A percentile compares a stretch with the other conserved stretches of the same genome.
Conservation (phyloP, 768 basidiomycete genomes). For the Naganishia randhawae region DNA sequence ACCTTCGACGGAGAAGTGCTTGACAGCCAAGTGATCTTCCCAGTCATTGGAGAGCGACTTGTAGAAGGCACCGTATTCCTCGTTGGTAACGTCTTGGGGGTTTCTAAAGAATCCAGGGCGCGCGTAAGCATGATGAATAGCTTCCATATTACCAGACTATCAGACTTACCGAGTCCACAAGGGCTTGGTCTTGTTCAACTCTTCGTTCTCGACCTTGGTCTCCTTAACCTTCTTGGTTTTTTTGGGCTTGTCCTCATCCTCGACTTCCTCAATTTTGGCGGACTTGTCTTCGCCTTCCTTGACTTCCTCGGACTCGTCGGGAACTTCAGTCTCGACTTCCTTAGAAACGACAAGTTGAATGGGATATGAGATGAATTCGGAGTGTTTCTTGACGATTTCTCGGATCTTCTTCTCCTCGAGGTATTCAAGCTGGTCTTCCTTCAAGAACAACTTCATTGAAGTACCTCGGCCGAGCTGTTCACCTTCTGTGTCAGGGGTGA, state of each 20-base stretch:
- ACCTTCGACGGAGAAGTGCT: conserved; percentile 99
- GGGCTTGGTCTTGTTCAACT: conserved; percentile 99
- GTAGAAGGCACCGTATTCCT: conserved; percentile 96
- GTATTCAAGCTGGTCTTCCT: conserved; percentile 99
- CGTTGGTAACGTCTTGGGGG: conserved; percentile 82
- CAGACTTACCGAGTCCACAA: conserved; percentile 70
- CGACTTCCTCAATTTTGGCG: conserved; percentile 61
- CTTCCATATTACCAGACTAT: neutral
- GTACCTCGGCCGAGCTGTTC: conserved; percentile 88
- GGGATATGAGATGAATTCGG: conserved; percentile 99
- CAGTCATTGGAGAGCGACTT: conserved; percentile 99
- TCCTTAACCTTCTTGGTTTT: conserved; percentile 94
- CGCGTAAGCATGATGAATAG: neutral
- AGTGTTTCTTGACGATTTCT: conserved; percentile 99
- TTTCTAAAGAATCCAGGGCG: conserved; percentile 59
- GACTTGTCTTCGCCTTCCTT: conserved; percentile 63
- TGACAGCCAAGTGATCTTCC: conserved; percentile 99
- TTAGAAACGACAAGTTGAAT: conserved; percentile 98
- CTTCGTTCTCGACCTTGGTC: conserved; percentile 79
- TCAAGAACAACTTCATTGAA: conserved; percentile 70
- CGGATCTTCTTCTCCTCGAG: conserved; percentile 99
- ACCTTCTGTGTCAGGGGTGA: conserved; percentile 87
- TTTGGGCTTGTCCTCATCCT: conserved; percentile 79
- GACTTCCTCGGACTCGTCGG: conserved; percentile 65
- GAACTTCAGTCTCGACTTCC: conserved; percentile 93